Base-by-base conservation (phyloP, 805 yeast genomes). In the Kodamaea kakaduensis region DNA sequence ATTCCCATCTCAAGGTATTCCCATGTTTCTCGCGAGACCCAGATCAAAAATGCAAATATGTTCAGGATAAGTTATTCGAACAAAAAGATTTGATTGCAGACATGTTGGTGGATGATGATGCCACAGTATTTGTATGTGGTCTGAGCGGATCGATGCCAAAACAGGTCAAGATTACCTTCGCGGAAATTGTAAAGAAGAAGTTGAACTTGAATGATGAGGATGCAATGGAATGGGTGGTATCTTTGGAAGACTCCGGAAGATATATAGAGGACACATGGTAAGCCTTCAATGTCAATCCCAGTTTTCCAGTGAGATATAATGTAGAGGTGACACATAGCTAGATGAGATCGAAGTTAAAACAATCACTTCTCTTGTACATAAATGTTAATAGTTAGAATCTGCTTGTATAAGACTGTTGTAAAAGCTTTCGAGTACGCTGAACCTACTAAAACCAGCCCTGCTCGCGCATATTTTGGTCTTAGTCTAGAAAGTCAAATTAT, bases 241-340 rank as follows among this genome's bases (percentile, higher is more conserved):
- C 59, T 2, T 68, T 87, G 73, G 96, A 88, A 50, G 71, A 67
- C 41, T 51, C 55, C 10, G 76, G 80, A 5, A 66, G 84, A 45
- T 89, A 86, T 51, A 62, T 85, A 29, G 96, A 89, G 59, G 97
- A 89, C 52, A 85, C 95, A 0, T 89, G 96, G 96, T 89, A n/a
- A n/a, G n/a, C n/a, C n/a, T n/a, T n/a, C n/a, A n/a, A n/a, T n/a
- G n/a, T n/a, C n/a, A n/a, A n/a, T n/a, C n/a, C n/a, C n/a, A n/a
- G n/a, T n/a, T n/a, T n/a, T n/a, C n/a, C n/a, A n/a, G n/a, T n/a
- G n/a, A n/a, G n/a, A n/a, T n/a, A n/a, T n/a, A n/a, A n/a, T n/a
- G n/a, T n/a, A n/a, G n/a, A n/a, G n/a, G n/a, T n/a, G n/a, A n/a
- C n/a, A n/a, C n/a, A n/a, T n/a, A n/a, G n/a, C n/a, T n/a, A n/a